These are phyloP conservation scores for Pichia deserticola DNA, from an alignment of 805 yeast genomes.

Conservation along the genomic window DNA sequence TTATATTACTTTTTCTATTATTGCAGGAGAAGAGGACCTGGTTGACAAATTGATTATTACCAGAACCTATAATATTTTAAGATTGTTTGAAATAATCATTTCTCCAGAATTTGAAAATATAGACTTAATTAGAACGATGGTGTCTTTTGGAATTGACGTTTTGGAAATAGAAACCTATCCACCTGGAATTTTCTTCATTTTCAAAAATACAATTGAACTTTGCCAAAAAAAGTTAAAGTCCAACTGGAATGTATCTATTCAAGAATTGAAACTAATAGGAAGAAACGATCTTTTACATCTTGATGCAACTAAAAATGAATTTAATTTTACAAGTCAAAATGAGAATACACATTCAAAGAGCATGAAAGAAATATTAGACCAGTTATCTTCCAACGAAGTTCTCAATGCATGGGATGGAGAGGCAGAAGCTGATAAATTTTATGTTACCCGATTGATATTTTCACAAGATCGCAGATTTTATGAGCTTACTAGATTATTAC, in stretches of 20 bases:
- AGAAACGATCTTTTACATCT: slow-evolving; percentile 51
- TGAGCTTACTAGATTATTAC: slow-evolving; percentile 67
- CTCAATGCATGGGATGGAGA: slow-evolving; percentile 63
- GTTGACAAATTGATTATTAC: slow-evolving; percentile 60
- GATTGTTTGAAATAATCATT: slow-evolving; percentile 55
- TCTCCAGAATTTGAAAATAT: slow-evolving; percentile 43
- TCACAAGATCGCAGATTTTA: slow-evolving; percentile 71
- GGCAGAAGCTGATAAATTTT: slow-evolving; percentile 59
- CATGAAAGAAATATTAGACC: slow-evolving; percentile 36
- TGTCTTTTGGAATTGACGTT: slow-evolving; percentile 44
- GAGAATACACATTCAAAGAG: background rate
- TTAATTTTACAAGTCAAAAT: background rate
- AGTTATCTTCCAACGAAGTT: slow-evolving; percentile 37
- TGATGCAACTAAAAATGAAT: slow-evolving; percentile 10
- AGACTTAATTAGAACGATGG: slow-evolving; percentile 56
- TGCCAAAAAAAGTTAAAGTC: slow-evolving; percentile 48
- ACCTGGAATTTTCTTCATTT: slow-evolving; percentile 58
- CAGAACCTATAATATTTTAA: slow-evolving; percentile 49
- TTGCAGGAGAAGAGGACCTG: slow-evolving; percentile 53
- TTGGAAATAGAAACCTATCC: slow-evolving; percentile 64
- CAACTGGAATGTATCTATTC: slow-evolving; percentile 33
- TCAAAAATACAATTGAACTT: slow-evolving; percentile 50
- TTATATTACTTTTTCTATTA: slow-evolving; percentile 58
- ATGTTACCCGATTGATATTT: slow-evolving; percentile 65
- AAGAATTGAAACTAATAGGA: slow-evolving; percentile 51